Evolutionary conservation across 805 yeast genomes (phyloP), one percentile per base, ranked within the genome.

Genomic region (Hagleromyces aurorensis): DNA sequence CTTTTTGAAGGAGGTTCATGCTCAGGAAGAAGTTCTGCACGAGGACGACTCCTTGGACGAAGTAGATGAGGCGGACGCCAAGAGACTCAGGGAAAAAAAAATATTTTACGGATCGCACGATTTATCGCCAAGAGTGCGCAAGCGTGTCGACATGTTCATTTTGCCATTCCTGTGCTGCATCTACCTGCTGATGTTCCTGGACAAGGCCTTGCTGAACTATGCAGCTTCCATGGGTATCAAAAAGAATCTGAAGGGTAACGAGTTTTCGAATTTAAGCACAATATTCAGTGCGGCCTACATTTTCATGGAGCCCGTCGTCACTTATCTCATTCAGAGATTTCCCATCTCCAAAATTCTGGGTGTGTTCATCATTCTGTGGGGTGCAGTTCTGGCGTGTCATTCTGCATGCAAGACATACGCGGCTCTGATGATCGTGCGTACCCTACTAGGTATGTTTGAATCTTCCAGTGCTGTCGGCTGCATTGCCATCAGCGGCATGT

Each of bases 201-300:
- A 75, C 40, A 75, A 75, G 43, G 62, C 71, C n/a, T 51, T 75
- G 29, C 51, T 70, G 21, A 73, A 74, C 38, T 72, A 74, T 44
- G 76, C 81, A 3, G 76, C 76, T 10, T 74, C 75, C 1, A 70
- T 75, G 78, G 80, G 80, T 1, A 70, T 75, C 41, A 69, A 66
- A 43, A 48, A 59, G 2, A 62, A 70, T 42, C 56, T 72, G 37
- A 55, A 57, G 21, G 59, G 65, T 5, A 61, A 70, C 22, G 69
- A 73, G 29, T 72, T 65, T 43, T 66, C 73, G 13, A 64, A 71
- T 40, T 46, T 72, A 29, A 68, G 72, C 18, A 70, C 78, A 1
- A 69, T 71, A 11, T 64, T 71, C 36, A 69, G 69, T 31, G 73
- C 65, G 9, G 62, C 74, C 1, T 72, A 70, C 35, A 69, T 72